Evolutionary conservation across 257 asterid genomes (phyloP).

Genomic region (Solanum pennellii): DNA sequence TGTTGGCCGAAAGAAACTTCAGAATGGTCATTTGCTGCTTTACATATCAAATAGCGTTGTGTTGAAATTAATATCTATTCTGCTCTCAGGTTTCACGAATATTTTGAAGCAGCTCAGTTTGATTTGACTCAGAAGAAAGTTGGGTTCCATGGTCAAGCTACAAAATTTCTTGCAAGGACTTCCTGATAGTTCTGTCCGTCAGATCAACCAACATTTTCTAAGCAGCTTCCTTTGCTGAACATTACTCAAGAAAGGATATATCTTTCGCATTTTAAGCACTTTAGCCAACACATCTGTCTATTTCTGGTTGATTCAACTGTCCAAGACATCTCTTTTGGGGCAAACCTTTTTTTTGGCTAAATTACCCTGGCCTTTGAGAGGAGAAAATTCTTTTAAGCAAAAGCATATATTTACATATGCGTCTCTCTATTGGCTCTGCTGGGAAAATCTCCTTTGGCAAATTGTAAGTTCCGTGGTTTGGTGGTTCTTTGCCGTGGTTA

Average conservation of each 20-base stretch:
- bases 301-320: constrained; percentile 7
- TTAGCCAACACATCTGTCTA: constrained; percentile 1
- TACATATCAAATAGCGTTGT: neutral
- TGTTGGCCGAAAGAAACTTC: neutral
- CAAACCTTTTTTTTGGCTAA: constrained; percentile 64
- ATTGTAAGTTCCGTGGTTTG: constrained; percentile 20
- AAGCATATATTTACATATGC: constrained; percentile 4
- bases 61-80: neutral
- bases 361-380: constrained; percentile 36
- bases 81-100: neutral
- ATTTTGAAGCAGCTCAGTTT: neutral
- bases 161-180: neutral
- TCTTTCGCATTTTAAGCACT: constrained; percentile 8
- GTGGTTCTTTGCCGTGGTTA: constrained; percentile 9
- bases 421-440: constrained; percentile 10
- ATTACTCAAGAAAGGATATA: neutral
- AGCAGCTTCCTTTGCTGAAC: neutral
- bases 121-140: neutral
- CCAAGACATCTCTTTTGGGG: constrained; percentile 22
- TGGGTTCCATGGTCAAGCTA: neutral
- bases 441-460: constrained; percentile 72
- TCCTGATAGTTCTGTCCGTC: neutral
- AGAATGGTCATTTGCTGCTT: neutral
- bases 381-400: constrained; percentile 17
- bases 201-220: neutral